Base-by-base conservation (phyloP, 176 grass and related monocot species). In the Phyllostachys edulis region DNA sequence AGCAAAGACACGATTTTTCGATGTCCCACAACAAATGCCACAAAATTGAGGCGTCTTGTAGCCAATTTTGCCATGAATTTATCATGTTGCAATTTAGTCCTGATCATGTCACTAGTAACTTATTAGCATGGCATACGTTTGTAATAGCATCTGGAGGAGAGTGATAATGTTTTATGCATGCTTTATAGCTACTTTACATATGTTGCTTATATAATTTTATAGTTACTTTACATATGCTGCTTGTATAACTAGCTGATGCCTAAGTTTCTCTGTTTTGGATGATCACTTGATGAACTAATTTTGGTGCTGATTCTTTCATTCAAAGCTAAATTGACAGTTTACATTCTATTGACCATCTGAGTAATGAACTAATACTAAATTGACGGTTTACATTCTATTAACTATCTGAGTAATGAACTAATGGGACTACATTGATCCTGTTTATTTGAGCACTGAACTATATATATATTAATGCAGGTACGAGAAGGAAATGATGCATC, bases 401-500 rank as follows among this genome's bases (percentile, higher is more conserved):
- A 80, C 62, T 56, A 38, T 67, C 69, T 77, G 26, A 39, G 26
- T 80, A 44, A 84, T 40, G 67, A 29, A 32, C 57, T n/a, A 79
- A 27, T 71, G 13, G 14, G 67, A 67, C 24, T 18, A 23, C 32
- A 78, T 71, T 55, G 38, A 62, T 80, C 63, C 49, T 86, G 32
- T 61, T 61, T 73, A 57, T 70, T 87, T 76, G 54, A 76, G 34
- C 40, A 75, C 44, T 78, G 83, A 82, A 21, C 47, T 75, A 17
- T 71, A 37, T 78, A 44, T 82, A 62, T 51, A 44, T 93, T 54
- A 80, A 32, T 82, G 75, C 87, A 98, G 96, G 87, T 98, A 98
- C 79, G 96, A 98, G 76, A 93, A 89, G 64, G 96, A 98, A 87
- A 55, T 90, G 44, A 78, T 87, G 67, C 89, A 98, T 66, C 96